Evolutionary conservation across 208 protist genomes (phyloP), one percentile per base, ranked within the genome.

Genomic region (Perkinsela sp.): DNA sequence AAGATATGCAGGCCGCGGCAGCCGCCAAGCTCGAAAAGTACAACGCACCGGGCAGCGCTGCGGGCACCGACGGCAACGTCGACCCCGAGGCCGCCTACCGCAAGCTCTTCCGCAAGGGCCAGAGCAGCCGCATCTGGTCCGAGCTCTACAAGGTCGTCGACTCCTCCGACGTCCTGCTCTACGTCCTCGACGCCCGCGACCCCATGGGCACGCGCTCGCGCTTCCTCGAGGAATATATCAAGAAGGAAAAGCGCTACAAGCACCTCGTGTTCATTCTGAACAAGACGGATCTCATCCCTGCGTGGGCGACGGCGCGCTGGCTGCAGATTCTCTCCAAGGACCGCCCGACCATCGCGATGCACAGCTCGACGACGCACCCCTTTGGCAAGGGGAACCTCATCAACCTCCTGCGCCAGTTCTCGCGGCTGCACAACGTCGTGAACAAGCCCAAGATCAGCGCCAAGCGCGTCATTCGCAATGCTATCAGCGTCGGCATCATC

Each of bases 101-200:
- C 32, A 76, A 85, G 67, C 83, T 97, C 48, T 94, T 98, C 70
- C 83, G 87, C 29, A 98, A 98, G 76, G 97, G 95, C 48, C 94
- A 97, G 75, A 97, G 95, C 0, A 94, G 94, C 67, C 81, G 97
- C 69, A 98, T 99, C 83, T 98, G 95, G 94, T 88, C 85, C 31
- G 97, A 99, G 79, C 80, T 99, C 29, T 98, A 97, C 82, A 99
- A 98, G 72, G 95, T 99, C 6, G 94, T 99, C 70, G 97, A 99
- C 78, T 96, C 93, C 31, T 95, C 91, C 16, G 97, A 99, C 79
- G 96, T 99, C n/a, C 76, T 99, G 22, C 70, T 99, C 0, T 92
- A 98, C 72, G 92, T 97, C 1, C 77, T 97, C 2, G 95, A 98
- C 74, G 94, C 92, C 15, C 80, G 97, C 69, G 96, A 99, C 77